Conservation (phyloP, 257 asterid species). For the Ilex asprella region DNA sequence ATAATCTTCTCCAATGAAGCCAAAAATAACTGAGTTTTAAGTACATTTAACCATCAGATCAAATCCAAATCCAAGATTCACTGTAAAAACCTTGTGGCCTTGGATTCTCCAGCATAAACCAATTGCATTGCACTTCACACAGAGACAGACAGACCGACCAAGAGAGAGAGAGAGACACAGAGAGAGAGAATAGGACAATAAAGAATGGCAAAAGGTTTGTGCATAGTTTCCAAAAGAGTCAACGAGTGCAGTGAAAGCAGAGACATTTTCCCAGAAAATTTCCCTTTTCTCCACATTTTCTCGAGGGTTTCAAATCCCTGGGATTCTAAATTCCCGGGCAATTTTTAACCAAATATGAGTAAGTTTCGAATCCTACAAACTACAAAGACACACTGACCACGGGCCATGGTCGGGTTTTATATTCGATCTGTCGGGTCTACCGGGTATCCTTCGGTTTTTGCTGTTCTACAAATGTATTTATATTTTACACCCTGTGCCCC, state of each 20-base stretch:
- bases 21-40: conserved; percentile 3
- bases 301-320: conserved; percentile 3
- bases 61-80: conserved; percentile 13
- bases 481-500: no score
- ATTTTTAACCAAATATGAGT: conserved; percentile 7
- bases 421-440: no score
- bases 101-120: no score
- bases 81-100: conserved; percentile 6
- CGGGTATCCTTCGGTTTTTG: no score
- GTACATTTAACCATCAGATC: not conserved
- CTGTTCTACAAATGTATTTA: no score
- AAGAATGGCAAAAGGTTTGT: conserved; percentile 21
- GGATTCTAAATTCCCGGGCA: not conserved
- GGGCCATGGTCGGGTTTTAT: no score
- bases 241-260: conserved; percentile 28
- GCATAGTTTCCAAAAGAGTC: conserved; percentile 31
- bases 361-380: not conserved
- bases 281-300: conserved; percentile 3
- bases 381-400: no score
- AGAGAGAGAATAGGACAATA: conserved; percentile 7
- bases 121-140: no score
- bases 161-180: no score
- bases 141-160: no score
- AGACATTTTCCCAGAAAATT: conserved; percentile 10
- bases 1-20: conserved; percentile 7